Evolutionary conservation across 164 flowering plant species (phyloP), one percentile per base, ranked within the genome.

Genomic region (Warburgia ugandensis): DNA sequence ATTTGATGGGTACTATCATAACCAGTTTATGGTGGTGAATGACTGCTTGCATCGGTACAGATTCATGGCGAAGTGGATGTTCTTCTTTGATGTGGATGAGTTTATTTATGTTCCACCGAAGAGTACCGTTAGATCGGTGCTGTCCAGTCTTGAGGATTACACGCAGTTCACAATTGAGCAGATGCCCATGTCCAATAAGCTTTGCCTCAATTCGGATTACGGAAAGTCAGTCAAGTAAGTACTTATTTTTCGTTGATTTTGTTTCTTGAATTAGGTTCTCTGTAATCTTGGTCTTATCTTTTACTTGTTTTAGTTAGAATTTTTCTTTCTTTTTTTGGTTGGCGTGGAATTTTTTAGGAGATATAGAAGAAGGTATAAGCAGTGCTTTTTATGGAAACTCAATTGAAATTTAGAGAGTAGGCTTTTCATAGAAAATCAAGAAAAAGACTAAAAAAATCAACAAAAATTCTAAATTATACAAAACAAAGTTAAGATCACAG

Each of bases 11-110:
- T 92, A 87, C 56, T 92, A 92, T 54, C 95, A 92, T 47, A 92
- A 92, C 61, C 99, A 92, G 80, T 88, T 92, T 62, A 59, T 92
- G 57, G 76, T 87, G 37, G 85, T 88, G 60, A 92, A 92, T 49
- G 98, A 92, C 59, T 92, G 98, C 50, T 50, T 92, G 68, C 96
- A 88, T 54, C 64, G 94, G 10, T 81, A 83, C 57, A 68, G 74
- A 31, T 88, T 88, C 41, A 50, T 47, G 71, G 59, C 96, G 0
- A 78, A 76, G 63, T 92, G 98, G 98, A 88, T 88, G 76, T 86
- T 88, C 73, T 92, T 85, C 80, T 92, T 92, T 45, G 99, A 92
- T 54, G 86, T 88, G 0, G 96, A 88, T 60, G 99, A 92, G 74
- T 92, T 48, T 59, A 67, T 92, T n/a, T 84, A 67, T 42, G 74